Evolutionary conservation across 2,329 filamentous ascomycete species (phyloP).

Genomic region (Juglanconis sp.): DNA sequence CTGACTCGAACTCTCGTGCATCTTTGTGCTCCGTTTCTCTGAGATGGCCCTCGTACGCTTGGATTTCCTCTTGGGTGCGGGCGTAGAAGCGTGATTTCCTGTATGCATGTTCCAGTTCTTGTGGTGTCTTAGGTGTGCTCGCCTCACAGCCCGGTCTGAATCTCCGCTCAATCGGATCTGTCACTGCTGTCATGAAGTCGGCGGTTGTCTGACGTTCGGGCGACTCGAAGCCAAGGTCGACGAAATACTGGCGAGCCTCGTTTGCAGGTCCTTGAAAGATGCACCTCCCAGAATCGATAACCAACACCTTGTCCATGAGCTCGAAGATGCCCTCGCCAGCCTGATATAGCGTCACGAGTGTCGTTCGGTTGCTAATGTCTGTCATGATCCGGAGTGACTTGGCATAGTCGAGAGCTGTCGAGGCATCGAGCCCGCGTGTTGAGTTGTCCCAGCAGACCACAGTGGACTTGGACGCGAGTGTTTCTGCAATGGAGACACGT

Average conservation of each 20-base stretch:
- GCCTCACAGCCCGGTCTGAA: constrained; percentile 65
- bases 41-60: constrained; percentile 36
- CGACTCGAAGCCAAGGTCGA: constrained; percentile 63
- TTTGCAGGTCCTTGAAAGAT: constrained; percentile 64
- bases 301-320: constrained; percentile 65
- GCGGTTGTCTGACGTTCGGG: constrained; percentile 62
- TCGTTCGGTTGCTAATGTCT: constrained; percentile 58
- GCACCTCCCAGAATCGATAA: constrained; percentile 65
- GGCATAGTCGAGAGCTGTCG: constrained; percentile 64
- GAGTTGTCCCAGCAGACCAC: constrained; percentile 73
- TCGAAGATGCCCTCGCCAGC: constrained; percentile 58
- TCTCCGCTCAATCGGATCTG: constrained; percentile 67
- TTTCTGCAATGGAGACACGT: constrained; percentile 73
- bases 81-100: constrained; percentile 57
- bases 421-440: constrained; percentile 62
- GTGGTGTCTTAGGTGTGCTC: constrained; percentile 64
- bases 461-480: constrained; percentile 56
- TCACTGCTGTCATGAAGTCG: constrained; percentile 74
- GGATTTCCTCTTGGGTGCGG: constrained; percentile 53
- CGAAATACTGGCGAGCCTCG: constrained; percentile 63
- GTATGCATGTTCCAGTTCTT: constrained; percentile 66
- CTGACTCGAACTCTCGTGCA: constrained; percentile 62
- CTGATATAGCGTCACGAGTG: constrained; percentile 63
- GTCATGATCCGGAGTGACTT: constrained; percentile 64
- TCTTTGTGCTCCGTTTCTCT: constrained; percentile 55